Evolutionary conservation across 2,329 filamentous ascomycete genomes (phyloP), one percentile per base, ranked within the genome.

Genomic region (Thielaviopsis punctulata): DNA sequence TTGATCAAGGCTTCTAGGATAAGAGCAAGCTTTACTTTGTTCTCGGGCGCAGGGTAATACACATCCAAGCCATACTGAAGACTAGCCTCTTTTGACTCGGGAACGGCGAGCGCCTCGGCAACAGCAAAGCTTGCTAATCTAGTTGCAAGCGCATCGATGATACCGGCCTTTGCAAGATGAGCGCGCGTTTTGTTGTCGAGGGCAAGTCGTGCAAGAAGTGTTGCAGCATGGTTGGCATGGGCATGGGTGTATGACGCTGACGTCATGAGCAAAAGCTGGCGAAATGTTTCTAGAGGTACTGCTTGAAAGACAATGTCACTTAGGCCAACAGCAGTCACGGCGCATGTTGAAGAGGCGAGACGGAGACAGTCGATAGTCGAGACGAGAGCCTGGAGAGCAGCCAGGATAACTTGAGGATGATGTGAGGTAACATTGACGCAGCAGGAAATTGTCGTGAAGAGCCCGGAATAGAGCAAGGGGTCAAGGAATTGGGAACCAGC

Each of bases 401-500:
- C 79, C 13, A 86, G 71, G 22, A 85, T 73, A 48, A 94, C 73
- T 58, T 80, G 76, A 2, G 79, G 69, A 21, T 80, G 76, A 55
- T 78, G 79, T 54, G 77, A 74, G 53, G 66, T 68, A 0, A 83
- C 80, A 41, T 82, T 81, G n/a, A 88, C 68, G 55, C 80, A 77
- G 58, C 77, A 69, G 54, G 94, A 69, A 53, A 94, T 72, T n/a
- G 77, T 75, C 7, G 79, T 73, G n/a, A 93, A 68, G 9, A 80
- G 73, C 54, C 73, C 72, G 51, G 80, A 80, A 23, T 80, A 75
- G 56, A 87, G 72, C 24, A 96, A 71, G 15, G 88, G 84, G 6
- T 73, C 68, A 43, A 95, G 75, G 64, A 92, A 95, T 15, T 82
- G 70, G 45, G 86, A 78, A 5, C 90, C 89, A 58, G 84, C 88